Evolutionary conservation across 1,139 yeast genomes (phyloP), one percentile per base, ranked within the genome.

Genomic region (Taphrina pruni): DNA sequence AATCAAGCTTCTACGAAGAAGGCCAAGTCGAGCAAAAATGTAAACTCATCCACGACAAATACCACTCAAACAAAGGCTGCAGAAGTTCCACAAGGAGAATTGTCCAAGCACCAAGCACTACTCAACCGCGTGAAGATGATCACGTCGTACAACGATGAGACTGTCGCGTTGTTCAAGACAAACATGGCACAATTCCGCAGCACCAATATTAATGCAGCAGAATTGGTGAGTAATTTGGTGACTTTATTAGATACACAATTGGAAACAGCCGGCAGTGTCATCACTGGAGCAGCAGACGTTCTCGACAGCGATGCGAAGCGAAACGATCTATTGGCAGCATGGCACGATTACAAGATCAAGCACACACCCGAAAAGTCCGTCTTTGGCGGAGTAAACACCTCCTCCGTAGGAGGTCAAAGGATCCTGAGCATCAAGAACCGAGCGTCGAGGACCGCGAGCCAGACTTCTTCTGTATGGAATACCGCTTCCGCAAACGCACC

Each of bases 301-400:
- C 21, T 70, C 43, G 69, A 61, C 38, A 35, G 41, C 20, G 69
- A 70, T 12, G 38, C 58, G 20, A 66, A 61, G 58, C 69, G 70
- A 48, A 55, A 26, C 7, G 67, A 70, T n/a, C 51, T 70, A 35
- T 57, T 70, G 20, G 41, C 68, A 12, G 70, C 71, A 35, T 70
- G 71, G 71, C 51, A 56, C 50, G 71, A 70, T 32, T 70, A 71
- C 71, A 69, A 69, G 55, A 58, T 69, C 43, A 43, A 52, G 20
- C 51, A 52, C 50, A 56, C 46, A 14, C 43, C 50, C 3, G 61
- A 66, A 20, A 36, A 60, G 35, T 43, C 66, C 17, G 39, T 54
- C 14, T 41, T 51, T 12, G 35, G 17, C 3, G 48, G 48, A 17
- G 38, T 43, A 9, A 32, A 65, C 21, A 36, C 51, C 12, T 41